phyloP scores from a whole-genome alignment of 116 monocot species.

The Phalaenopsis hybrid region DNA sequence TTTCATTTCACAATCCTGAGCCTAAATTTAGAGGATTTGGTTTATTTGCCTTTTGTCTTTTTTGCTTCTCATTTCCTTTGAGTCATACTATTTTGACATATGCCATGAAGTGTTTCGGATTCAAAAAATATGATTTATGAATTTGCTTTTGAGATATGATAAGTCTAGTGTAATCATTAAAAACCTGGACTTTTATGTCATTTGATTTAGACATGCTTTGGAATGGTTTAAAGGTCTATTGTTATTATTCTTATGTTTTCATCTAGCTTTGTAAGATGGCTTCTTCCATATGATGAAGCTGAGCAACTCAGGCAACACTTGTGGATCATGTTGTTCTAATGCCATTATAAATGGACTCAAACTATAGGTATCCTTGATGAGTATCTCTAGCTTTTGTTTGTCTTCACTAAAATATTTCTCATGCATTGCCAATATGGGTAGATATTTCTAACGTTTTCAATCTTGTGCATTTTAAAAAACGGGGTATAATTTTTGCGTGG shows the following conservation, averaged over 20 bases:
- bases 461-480: neutral
- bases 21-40: too few species aligned
- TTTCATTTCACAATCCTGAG: too few species aligned
- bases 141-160: neutral
- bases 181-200: neutral
- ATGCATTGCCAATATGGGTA: neutral
- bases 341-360: neutral
- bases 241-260: neutral
- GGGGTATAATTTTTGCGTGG: neutral
- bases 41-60: too few species aligned
- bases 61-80: too few species aligned
- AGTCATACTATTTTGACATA: too few species aligned
- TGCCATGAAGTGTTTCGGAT: too few species aligned
- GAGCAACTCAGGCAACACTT: neutral
- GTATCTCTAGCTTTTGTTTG: neutral
- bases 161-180: neutral
- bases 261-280: neutral
- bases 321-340: neutral
- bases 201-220: neutral
- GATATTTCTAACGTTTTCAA: neutral
- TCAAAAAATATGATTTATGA: too few species aligned
- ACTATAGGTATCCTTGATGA: neutral
- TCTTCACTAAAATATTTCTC: neutral
- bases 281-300: neutral
- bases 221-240: neutral